Conservation (phyloP, 768 basidiomycete genomes). For the Astraeus odoratus region DNA sequence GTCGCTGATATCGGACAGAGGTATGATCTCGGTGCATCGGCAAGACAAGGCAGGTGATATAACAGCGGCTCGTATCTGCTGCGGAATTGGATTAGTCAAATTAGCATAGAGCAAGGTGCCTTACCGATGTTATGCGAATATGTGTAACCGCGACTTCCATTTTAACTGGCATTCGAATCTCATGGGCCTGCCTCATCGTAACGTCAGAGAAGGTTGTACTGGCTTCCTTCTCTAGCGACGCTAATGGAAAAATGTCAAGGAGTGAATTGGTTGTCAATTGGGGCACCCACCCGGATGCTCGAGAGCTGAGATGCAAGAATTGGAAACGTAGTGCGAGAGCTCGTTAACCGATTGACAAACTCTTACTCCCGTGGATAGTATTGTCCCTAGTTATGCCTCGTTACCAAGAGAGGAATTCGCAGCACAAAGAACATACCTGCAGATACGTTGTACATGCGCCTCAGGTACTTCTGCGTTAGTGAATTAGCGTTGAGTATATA, state of each 20-base stretch:
- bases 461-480: constrained; percentile 64
- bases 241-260: constrained; percentile 29
- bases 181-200: constrained; percentile 57
- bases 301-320: constrained; percentile 39
- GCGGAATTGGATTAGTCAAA: constrained; percentile 5
- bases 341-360: constrained; percentile 61
- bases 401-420: constrained; percentile 2
- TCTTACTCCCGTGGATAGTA: constrained; percentile 45
- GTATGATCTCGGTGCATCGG: constrained; percentile 77
- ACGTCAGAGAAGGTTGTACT: constrained; percentile 51
- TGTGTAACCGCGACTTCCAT: constrained; percentile 64
- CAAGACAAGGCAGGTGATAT: constrained; percentile 65
- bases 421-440: constrained; percentile 29
- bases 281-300: constrained; percentile 47
- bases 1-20: constrained; percentile 77
- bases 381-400: constrained; percentile 34
- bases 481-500: constrained; percentile 73
- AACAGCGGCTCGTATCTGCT: constrained; percentile 60
- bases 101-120: background rate
- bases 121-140: constrained; percentile 69
- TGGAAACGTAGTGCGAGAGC: constrained; percentile 49
- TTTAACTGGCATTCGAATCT: constrained; percentile 65
- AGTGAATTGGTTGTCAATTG: background rate
- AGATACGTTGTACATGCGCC: constrained; percentile 68
- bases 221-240: constrained; percentile 54